Conservation (phyloP, 306 rosid species). For the Cotoneaster glaucophyllus region DNA sequence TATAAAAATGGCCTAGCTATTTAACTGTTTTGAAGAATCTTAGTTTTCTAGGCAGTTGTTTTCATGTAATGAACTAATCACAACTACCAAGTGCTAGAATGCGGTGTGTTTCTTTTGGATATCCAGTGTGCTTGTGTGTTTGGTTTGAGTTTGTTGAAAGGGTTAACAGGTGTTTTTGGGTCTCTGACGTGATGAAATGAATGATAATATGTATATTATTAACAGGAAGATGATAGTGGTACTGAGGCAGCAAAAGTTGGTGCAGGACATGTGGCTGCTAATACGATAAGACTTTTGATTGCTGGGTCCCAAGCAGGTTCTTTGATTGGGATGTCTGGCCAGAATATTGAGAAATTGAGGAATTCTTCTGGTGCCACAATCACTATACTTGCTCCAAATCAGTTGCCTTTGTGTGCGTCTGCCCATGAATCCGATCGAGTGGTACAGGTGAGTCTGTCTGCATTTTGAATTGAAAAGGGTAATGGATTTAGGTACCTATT, state of each 20-base stretch:
- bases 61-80: background rate
- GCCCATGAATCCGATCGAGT: constrained; percentile 97
- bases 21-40: background rate
- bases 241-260: constrained; percentile 58
- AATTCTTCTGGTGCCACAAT: constrained; percentile 76
- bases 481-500: background rate
- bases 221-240: constrained; percentile 76
- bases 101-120: background rate
- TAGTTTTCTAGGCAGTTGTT: background rate
- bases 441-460: constrained; percentile 60
- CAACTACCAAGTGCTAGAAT: background rate
- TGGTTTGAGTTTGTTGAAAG: background rate
- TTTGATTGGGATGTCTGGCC: constrained; percentile 88
- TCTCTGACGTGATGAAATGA: constrained; percentile 1
- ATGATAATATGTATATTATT: constrained; percentile 1
- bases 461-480: background rate
- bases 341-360: constrained; percentile 85
- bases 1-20: background rate
- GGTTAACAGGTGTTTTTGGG: background rate
- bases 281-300: constrained; percentile 84
- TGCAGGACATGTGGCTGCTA: constrained; percentile 87
- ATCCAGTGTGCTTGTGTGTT: background rate
- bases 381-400: constrained; percentile 74
- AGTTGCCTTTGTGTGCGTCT: constrained; percentile 88
- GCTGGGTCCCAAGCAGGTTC: constrained; percentile 97